Percentiles rank a stretch among this genome's conserved stretches.
Conservation (phyloP, 176 grass and related monocot genomes). For the Oryza longistaminata region DNA sequence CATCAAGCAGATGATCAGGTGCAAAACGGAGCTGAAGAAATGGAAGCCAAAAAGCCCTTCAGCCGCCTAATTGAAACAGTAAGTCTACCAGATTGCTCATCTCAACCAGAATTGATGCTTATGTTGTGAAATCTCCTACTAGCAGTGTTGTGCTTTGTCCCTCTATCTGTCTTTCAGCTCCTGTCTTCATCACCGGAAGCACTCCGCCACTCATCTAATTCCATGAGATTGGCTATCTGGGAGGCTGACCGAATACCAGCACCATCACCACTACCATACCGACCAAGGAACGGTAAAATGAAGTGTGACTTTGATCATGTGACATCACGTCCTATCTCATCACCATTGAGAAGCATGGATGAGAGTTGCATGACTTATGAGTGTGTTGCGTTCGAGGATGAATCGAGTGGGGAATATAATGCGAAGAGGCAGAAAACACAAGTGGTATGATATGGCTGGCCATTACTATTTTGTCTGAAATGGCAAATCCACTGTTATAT, state of each 20-base stretch:
- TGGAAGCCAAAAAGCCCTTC: not conserved
- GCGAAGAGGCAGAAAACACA: conserved; percentile 12
- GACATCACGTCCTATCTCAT: not conserved
- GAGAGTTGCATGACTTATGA: conserved; percentile 14
- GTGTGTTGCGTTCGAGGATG: not conserved
- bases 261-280: too few relatives aligned
- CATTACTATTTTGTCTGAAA: conserved; percentile 6
- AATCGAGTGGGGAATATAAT: not conserved
- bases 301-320: conserved; percentile 6
- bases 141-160: not conserved
- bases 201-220: not conserved
- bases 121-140: not conserved
- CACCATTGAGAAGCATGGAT: not conserved
- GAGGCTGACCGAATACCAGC: not conserved
- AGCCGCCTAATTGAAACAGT: conserved; percentile 25
- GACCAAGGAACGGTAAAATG: not conserved
- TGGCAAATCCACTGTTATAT: not conserved
- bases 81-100: not conserved
- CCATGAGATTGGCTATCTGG: not conserved
- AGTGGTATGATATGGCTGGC: not conserved
- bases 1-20: not conserved
- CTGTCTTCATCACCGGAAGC: conserved; percentile 15
- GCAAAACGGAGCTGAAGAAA: not conserved
- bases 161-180: conserved; percentile 29
- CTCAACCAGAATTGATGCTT: not conserved